A percentile compares a stretch with the other conserved stretches of the same genome.
Conservation (phyloP, 768 basidiomycete species). For the Boletus huronensis region DNA sequence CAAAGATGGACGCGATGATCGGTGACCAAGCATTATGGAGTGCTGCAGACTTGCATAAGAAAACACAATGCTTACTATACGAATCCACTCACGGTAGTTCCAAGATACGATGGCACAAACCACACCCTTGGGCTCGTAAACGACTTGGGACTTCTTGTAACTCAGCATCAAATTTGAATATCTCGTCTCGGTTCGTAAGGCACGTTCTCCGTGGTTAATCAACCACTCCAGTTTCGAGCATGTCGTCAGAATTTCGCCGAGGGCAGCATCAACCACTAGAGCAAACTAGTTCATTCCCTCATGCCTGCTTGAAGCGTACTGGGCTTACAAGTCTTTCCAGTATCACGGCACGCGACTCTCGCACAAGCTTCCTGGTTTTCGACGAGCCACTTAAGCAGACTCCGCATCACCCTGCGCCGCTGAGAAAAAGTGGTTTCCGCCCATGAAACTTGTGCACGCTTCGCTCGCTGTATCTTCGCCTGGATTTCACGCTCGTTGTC, state of each 20-base stretch:
- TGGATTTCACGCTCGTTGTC: slow-evolving; percentile 71
- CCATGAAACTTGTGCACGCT: slow-evolving; percentile 71
- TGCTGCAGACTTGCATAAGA: slow-evolving; percentile 44
- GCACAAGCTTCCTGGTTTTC: slow-evolving; percentile 87
- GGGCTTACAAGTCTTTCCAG: slow-evolving; percentile 86
- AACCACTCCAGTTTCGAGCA: slow-evolving; percentile 94
- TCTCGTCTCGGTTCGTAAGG: slow-evolving; percentile 70
- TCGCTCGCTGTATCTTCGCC: slow-evolving; percentile 64
- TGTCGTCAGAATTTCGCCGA: slow-evolving; percentile 94
- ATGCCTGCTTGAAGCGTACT: neutral
- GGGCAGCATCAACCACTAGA: slow-evolving; percentile 85
- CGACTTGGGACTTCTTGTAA: slow-evolving; percentile 74
- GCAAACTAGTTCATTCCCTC: neutral
- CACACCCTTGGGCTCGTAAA: slow-evolving; percentile 91
- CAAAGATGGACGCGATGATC: slow-evolving; percentile 84
- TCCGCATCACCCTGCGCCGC: slow-evolving; percentile 78
- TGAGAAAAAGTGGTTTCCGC: slow-evolving; percentile 70
- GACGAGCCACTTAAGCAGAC: slow-evolving; percentile 88
- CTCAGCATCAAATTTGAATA: slow-evolving; percentile 60
- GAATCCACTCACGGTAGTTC: slow-evolving; percentile 75
- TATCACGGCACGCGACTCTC: slow-evolving; percentile 86
- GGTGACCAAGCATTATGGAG: slow-evolving; percentile 94
- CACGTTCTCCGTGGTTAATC: slow-evolving; percentile 77
- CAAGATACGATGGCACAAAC: slow-evolving; percentile 92
- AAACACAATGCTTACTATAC: neutral